Conservation (phyloP, 129 eudicot genomes). For the Chrysanthemum seticuspe region DNA sequence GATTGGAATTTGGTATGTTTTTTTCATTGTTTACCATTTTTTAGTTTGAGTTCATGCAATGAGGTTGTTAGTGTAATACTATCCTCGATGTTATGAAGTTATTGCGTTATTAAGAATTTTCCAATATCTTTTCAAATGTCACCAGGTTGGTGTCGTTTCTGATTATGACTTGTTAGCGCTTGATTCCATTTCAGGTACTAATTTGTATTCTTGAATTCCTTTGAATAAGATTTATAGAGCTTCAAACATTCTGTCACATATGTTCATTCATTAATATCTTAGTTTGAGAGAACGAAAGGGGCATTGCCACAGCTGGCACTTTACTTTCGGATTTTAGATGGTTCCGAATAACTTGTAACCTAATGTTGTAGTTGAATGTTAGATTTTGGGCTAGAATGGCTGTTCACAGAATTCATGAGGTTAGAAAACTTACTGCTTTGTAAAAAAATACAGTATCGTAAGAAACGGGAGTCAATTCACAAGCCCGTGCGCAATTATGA, state of each 20-base stretch:
- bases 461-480: background rate
- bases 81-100: slow-evolving; percentile 2
- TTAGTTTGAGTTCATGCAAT: slow-evolving; percentile 12
- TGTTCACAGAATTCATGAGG: background rate
- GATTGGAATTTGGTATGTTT: slow-evolving; percentile 68
- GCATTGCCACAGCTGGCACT: slow-evolving; percentile 9
- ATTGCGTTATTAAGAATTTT: background rate
- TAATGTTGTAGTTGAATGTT: slow-evolving; percentile 6
- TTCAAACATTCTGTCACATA: slow-evolving; percentile 5
- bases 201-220: slow-evolving; percentile 10
- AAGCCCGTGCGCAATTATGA: background rate
- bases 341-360: background rate
- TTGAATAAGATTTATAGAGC: background rate
- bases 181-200: slow-evolving; percentile 81
- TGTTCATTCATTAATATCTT: background rate
- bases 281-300: slow-evolving; percentile 9
- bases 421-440: background rate
- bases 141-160: slow-evolving; percentile 96
- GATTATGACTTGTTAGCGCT: slow-evolving; percentile 95
- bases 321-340: background rate
- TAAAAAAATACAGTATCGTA: background rate
- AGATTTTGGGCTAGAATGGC: background rate
- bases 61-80: slow-evolving; percentile 8
- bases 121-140: slow-evolving; percentile 6
- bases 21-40: slow-evolving; percentile 9